A percentile compares a stretch with the other conserved stretches of the same genome.
Conservation (phyloP, 441 rosid species). For the Populus hybrid region DNA sequence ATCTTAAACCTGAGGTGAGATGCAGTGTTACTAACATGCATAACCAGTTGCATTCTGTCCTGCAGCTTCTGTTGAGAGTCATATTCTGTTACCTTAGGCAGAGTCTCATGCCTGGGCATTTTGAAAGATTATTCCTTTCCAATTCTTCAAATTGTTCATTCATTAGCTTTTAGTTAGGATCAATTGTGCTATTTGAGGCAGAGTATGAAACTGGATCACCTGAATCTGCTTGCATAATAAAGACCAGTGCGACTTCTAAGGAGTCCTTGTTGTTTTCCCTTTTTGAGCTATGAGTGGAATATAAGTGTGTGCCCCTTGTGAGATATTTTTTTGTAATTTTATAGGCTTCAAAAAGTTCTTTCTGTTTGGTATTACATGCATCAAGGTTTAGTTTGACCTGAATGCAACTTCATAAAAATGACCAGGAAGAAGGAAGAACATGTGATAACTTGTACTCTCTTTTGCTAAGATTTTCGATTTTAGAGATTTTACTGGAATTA, state of each 20-base stretch:
- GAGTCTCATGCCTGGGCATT: background rate
- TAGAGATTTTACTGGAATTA: background rate
- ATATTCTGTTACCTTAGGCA: background rate
- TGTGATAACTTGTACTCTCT: background rate
- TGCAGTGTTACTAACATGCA: background rate
- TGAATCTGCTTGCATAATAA: background rate
- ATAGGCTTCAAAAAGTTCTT: background rate
- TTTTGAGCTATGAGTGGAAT: background rate
- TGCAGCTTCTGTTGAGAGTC: background rate
- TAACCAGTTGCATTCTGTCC: background rate
- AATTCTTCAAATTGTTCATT: background rate
- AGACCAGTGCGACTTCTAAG: background rate
- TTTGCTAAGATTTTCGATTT: background rate
- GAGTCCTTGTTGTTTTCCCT: background rate
- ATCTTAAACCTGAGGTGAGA: conserved; percentile 97
- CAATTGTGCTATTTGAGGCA: background rate
- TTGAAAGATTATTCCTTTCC: background rate
- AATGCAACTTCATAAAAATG: background rate
- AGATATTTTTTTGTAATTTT: background rate
- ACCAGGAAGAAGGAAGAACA: background rate
- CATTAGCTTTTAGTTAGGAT: too few relatives aligned
- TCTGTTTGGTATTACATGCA: background rate
- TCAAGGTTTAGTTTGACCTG: background rate
- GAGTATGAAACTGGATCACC: background rate
- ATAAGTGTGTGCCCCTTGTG: background rate